Evolutionary conservation across 352 stramenopile species (phyloP).

Genomic region (Globisporangium nunn): DNA sequence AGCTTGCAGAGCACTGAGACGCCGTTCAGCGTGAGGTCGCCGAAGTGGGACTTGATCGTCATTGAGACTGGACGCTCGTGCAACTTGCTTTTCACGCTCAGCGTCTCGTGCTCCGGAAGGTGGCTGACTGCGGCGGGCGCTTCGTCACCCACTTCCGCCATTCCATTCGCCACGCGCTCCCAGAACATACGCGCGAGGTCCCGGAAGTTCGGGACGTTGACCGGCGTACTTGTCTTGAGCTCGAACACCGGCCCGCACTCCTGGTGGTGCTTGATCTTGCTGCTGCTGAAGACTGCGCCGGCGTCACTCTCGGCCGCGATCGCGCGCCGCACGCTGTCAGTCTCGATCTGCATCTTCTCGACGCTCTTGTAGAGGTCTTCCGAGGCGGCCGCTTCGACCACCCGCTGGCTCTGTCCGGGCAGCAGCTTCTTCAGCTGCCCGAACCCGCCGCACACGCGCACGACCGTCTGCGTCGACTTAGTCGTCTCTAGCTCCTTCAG

Average conservation of each 20-base stretch:
- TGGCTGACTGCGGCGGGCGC: neutral
- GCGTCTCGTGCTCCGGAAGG: neutral
- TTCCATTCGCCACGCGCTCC: neutral
- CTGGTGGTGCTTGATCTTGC: constrained; percentile 5
- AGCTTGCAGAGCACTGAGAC: constrained; percentile 4
- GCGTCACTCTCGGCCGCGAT: constrained; percentile 2
- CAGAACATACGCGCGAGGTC: constrained; percentile 3
- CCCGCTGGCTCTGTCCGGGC: neutral
- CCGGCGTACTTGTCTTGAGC: constrained; percentile 12
- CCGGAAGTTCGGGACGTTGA: constrained; percentile 4
- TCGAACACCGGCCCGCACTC: constrained; percentile 11
- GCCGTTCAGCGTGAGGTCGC: constrained; percentile 5
- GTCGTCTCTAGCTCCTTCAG: neutral
- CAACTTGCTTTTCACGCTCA: neutral
- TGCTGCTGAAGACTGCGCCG: constrained; percentile 6
- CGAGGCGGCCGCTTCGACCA: neutral
- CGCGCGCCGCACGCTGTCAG: constrained; percentile 4
- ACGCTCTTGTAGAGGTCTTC: constrained; percentile 8
- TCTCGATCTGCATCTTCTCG: constrained; percentile 9
- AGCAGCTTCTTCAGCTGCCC: neutral
- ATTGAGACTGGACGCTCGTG: constrained; percentile 1
- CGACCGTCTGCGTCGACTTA: neutral
- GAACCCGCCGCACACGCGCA: neutral
- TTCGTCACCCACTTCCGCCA: neutral
- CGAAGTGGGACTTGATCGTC: neutral